Base-by-base conservation (phyloP, 2,329 filamentous ascomycete genomes). In the Ceratocystis eucalypticola region DNA sequence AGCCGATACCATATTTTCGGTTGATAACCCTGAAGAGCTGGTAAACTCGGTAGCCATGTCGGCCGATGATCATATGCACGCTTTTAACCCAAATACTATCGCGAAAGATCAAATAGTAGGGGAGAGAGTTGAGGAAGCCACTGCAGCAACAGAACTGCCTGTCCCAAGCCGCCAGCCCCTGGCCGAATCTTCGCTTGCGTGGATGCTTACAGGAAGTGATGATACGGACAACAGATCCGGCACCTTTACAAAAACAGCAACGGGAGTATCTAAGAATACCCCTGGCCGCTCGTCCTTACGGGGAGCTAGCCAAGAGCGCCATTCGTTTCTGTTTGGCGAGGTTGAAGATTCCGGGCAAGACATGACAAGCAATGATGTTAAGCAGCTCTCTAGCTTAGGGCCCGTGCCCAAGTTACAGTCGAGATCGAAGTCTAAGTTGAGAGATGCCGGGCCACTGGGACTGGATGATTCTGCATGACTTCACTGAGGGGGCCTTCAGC, bases 171-270 rank as follows among this genome's bases (percentile, higher is more conserved):
- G 86, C 25, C 88, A 87, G 2, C 84, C 81, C 0, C 79, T 91
- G 44, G 86, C 87, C 0, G 87, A 89, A 70, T 90, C 88, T 6
- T 88, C 86, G 3, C 91, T 90, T 73, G 86, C 88, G 1, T 91
- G 87, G 86, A 91, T 91, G 87, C 78, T 91, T 1, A 85, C 86
- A 70, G 82, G 81, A 2, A 50, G 41, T 12, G 80, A 82, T 69
- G 72, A 77, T 65, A 73, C 76, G 0, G 67, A 61, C 10, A 70
- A 68, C 50, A 64, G 10, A 70, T 68, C 61, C 69, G 71, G 62
- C 67, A 72, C 66, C 48, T 69, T 69, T n/a, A 53, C 69, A 1
- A 61, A 70, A 6, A 70, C 65, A 46, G 41, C 45, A 17, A 22
- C 41, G 45, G 75, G 74, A 22, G 75, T 75, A 4, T 72, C 75